Evolutionary conservation across 495 filamentous ascomycete species (phyloP).

Genomic region (Collariella sp.): DNA sequence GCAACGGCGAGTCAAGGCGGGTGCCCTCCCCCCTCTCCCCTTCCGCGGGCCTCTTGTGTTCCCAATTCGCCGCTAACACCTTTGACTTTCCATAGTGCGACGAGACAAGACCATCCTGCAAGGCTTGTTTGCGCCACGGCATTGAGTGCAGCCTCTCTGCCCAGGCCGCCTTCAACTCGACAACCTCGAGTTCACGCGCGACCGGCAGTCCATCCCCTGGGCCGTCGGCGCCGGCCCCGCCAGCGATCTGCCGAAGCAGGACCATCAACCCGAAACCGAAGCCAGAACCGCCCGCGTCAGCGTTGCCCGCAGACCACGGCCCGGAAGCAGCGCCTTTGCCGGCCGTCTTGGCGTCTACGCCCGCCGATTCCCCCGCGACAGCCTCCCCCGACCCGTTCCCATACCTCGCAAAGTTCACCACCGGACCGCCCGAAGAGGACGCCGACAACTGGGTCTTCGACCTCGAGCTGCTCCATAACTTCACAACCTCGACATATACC

Average conservation of each 20-base stretch:
- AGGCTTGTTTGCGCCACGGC: conserved; percentile 24
- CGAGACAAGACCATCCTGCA: conserved; percentile 24
- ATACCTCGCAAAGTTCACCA: conserved; percentile 19
- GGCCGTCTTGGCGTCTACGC: neutral
- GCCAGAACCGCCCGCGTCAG: neutral
- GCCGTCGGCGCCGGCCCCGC: neutral
- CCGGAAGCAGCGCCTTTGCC: neutral
- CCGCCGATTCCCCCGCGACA: neutral
- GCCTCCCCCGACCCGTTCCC: conserved; percentile 15
- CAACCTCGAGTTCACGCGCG: neutral
- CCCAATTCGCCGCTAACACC: neutral
- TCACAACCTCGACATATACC: conserved; percentile 11
- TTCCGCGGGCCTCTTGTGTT: neutral
- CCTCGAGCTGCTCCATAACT: conserved; percentile 25
- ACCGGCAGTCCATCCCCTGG: neutral
- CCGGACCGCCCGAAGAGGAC: conserved; percentile 5
- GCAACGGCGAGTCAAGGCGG: conserved; percentile 26
- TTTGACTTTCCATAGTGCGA: conserved; percentile 28
- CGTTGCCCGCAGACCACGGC: no score
- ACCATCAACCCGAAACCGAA: neutral
- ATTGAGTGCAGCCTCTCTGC: conserved; percentile 24
- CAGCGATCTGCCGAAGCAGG: neutral
- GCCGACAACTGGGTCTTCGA: conserved; percentile 19
- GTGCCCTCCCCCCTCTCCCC: neutral
- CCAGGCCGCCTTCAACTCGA: neutral